Base-by-base conservation (phyloP, 2,329 filamentous ascomycete species). In the Colletotrichum sp. region DNA sequence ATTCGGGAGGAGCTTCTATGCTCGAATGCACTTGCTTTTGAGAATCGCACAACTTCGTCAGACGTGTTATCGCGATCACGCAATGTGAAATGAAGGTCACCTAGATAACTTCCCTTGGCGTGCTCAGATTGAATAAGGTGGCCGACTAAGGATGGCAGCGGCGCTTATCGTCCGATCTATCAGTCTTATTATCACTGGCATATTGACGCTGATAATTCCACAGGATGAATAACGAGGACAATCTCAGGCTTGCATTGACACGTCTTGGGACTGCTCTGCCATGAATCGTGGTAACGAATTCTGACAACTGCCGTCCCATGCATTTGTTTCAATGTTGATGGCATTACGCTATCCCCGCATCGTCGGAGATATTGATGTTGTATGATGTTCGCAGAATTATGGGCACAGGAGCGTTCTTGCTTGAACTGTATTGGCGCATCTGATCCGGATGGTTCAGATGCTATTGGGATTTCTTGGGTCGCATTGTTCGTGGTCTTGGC, bases 81-180 rank as follows among this genome's bases (percentile, higher is more conserved):
- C 26, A 26, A 26, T 26, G 26, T 12, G 15, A 12, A n/a, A 6
- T 49, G 16, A 26, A 26, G 26, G 26, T 26, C 26, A 26, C 26
- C 26, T 26, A 26, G 26, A 26, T 5, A 13, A 21, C n/a, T 21
- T 21, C 44, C n/a, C n/a, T 52, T 24, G 12, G 10, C n/a, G n/a
- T 52, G 12, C 44, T 52, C 44, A 3, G n/a, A 13, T 52, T 21
- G 5, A 12, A 13, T 1, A 21, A n/a, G 1, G 2, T 21, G 44
- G 9, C 0, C 9, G 18, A 49, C 4, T 2, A 49, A 21, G 2
- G 6, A 21, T 4, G 6, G 4, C 2, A 52, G 44, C 44, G 10
- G n/a, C n/a, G 3, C 6, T 21, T 21, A 8, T 21, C 6, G 3
- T 52, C n/a, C 18, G 1, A 13, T 49, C 44, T 0, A 13, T 7